These are phyloP conservation scores for Parathielavia appendiculata DNA, from an alignment of 495 filamentous ascomycete species.

Conservation along the genomic window DNA sequence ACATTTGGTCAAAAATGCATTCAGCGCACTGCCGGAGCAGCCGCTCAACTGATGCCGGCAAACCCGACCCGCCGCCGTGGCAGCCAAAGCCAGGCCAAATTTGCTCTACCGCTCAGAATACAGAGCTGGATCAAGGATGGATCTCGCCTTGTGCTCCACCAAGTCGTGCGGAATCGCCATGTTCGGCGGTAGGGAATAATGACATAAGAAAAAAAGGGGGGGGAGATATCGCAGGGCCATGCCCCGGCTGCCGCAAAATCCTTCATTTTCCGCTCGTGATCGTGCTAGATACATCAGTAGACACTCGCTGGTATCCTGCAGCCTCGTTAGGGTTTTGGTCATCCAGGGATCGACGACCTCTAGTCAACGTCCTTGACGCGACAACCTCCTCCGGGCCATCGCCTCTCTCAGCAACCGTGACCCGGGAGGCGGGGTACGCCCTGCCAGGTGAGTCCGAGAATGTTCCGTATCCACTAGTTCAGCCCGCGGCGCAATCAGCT, in stretches of 20 bases:
- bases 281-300: slow-evolving; percentile 15
- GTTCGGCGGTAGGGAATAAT: slow-evolving; percentile 2
- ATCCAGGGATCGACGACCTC: not conserved
- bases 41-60: slow-evolving; percentile 10
- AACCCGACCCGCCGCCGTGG: slow-evolving; percentile 2
- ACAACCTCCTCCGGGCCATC: not conserved
- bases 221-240: not conserved
- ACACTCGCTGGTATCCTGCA: slow-evolving; percentile 18
- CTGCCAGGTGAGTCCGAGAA: not conserved
- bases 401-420: slow-evolving; percentile 6
- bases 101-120: slow-evolving; percentile 59
- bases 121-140: slow-evolving; percentile 57
- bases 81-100: not conserved
- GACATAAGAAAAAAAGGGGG: not conserved
- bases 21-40: slow-evolving; percentile 8
- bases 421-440: not conserved
- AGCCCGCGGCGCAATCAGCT: too few relatives aligned
- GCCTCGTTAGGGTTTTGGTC: not conserved
- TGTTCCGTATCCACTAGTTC: not conserved
- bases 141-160: slow-evolving; percentile 62
- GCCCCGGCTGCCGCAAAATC: slow-evolving; percentile 6
- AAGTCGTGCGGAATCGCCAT: slow-evolving; percentile 49
- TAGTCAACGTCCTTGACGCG: not conserved
- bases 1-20: slow-evolving; percentile 24
- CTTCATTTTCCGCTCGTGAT: slow-evolving; percentile 13